Base-by-base conservation (phyloP, 1,284 basidiomycete genomes). In the Violaceomyces palustris region DNA sequence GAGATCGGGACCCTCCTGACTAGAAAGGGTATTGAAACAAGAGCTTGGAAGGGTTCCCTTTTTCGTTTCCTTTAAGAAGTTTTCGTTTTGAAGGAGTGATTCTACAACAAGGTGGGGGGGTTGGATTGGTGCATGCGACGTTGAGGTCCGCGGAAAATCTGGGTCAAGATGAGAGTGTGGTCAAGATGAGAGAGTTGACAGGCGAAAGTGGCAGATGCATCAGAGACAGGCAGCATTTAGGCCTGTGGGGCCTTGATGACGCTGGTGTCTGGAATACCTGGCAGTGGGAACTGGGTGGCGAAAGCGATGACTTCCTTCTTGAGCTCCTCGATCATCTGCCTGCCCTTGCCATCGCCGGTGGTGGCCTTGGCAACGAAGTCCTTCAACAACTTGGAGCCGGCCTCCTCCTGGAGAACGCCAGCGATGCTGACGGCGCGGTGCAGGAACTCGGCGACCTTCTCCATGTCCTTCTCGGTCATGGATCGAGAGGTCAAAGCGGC, bases 401-500 rank as follows among this genome's bases (percentile, higher is more conserved):
- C 88, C 78, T 93, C 90, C 77, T 92, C 88, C 78, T 98, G 94
- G 25, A 73, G 56, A 27, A 62, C 57, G 38, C 60, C 55, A 26
- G 69, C 62, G 45, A 73, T 69, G 53, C 72, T 51, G 10, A 71
- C 65, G 29, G 57, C 61, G 17, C 70, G 67, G 63, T 71, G 64
- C 18, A 73, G 62, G 83, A 97, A 93, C 54, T 82, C 82, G 45
- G 86, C 93, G 45, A 98, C 90, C 58, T 83, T 74, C 75, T 86
- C 66, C 76, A 91, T 83, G 75, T 94, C 90, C 42, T 78, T 80
- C 76, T 94, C 88, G 57, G 49, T 60, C 91, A 98, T 92, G 75
- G 92, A 82, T 67, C 93, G 88, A 42, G 90, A 94, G 8, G 94
- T 97, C 30, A 99, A 77, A 12, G 94, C 92, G 24, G 89, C 85